Evolutionary conservation across 495 filamentous ascomycete genomes (phyloP).

Genomic region (Penicillium roqueforti): DNA sequence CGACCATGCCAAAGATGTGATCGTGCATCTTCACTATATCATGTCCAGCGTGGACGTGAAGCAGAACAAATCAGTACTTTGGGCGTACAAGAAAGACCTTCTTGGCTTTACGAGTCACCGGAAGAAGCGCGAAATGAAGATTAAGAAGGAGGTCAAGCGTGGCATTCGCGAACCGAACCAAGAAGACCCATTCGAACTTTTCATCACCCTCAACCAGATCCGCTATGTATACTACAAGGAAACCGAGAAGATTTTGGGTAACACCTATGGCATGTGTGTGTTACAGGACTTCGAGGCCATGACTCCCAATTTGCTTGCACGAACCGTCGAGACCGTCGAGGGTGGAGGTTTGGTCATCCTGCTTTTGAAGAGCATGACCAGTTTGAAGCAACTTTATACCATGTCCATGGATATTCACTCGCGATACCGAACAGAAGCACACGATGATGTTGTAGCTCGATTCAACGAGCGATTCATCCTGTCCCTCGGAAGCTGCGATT

Average conservation of each 20-base stretch:
- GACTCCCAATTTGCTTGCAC: conserved; percentile 90
- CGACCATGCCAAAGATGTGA: conserved; percentile 94
- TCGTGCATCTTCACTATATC: conserved; percentile 92
- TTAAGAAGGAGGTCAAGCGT: conserved; percentile 96
- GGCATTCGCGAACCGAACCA: conserved; percentile 92
- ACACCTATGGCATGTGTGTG: conserved; percentile 98
- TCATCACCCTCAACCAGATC: conserved; percentile 93
- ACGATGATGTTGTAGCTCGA: conserved; percentile 88
- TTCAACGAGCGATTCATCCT: conserved; percentile 99
- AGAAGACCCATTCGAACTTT: conserved; percentile 96
- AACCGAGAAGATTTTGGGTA: conserved; percentile 98
- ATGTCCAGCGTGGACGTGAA: conserved; percentile 85
- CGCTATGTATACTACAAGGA: conserved; percentile 99
- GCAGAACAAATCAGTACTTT: conserved; percentile 94
- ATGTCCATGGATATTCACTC: conserved; percentile 98
- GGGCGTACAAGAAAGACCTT: conserved; percentile 99
- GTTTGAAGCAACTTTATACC: conserved; percentile 95
- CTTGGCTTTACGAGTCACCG: conserved; percentile 93
- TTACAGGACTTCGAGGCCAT: conserved; percentile 98
- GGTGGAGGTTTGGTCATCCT: conserved; percentile 90
- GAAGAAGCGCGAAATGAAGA: conserved; percentile 95
- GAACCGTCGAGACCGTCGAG: conserved; percentile 96
- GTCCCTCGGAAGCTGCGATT: conserved; percentile 88
- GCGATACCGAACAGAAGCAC: conserved; percentile 92
- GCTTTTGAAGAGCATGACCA: conserved; percentile 93